A percentile compares a stretch with the other conserved stretches of the same genome.
Conservation (phyloP, 129 eudicot species). For the Flaveria robusta region DNA sequence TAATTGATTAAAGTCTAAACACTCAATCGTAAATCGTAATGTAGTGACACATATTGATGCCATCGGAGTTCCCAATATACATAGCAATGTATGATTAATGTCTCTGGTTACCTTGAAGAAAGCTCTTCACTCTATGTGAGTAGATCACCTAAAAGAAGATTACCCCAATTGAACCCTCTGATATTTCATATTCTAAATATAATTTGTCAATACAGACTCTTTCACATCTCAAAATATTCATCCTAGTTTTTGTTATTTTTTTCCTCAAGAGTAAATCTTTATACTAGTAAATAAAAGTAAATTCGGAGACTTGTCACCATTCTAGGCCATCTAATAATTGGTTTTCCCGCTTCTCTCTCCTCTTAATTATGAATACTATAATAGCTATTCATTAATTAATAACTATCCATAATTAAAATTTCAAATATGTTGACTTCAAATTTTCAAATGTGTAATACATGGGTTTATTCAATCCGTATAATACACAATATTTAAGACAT, state of each 20-base stretch:
- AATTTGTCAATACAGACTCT: background rate
- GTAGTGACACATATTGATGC: slow-evolving; percentile 5
- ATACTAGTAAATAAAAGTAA: too few species aligned
- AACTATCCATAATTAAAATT: too few species aligned
- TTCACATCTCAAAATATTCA: background rate
- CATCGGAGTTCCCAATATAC: background rate
- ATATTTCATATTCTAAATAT: background rate
- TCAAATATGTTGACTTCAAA: too few species aligned
- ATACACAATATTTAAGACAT: too few species aligned
- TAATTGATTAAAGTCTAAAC: background rate
- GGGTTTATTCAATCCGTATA: too few species aligned
- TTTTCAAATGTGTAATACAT: too few species aligned
- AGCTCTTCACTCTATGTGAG: background rate
- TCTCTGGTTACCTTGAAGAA: background rate
- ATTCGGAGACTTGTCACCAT: too few species aligned
- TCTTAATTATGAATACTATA: too few species aligned
- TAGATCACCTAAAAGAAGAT: slow-evolving; percentile 3
- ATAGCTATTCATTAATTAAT: too few species aligned
- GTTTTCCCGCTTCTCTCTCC: too few species aligned
- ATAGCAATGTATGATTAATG: slow-evolving; percentile 1
- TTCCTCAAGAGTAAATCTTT: too few species aligned
- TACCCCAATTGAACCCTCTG: background rate
- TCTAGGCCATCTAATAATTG: too few species aligned
- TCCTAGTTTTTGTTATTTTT: background rate
- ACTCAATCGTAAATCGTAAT: background rate